Base-by-base conservation (phyloP, 768 basidiomycete genomes). In the Russula ochroleuca region DNA sequence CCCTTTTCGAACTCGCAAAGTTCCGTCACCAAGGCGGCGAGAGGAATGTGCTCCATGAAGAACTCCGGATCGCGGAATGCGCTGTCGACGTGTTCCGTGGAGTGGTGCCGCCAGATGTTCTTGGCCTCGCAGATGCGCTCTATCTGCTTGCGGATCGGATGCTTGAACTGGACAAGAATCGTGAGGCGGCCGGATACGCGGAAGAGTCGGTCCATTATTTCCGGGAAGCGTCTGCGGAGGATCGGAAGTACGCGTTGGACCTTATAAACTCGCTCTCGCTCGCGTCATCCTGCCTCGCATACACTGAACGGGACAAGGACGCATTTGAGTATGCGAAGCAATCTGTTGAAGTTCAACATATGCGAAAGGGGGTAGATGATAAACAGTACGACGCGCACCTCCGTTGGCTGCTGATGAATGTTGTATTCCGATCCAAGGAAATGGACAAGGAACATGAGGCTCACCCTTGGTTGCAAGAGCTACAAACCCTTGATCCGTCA, bases 121-220 rank as follows among this genome's bases (percentile, higher is more conserved):
- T 48, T 17, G 63, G 59, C 31, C 63, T 64, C n/a, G 59, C n/a
- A 2, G 53, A 60, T 14, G 59, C 63, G 5, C 54, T 64, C 19
- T 56, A 43, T 38, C 47, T 49, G 1, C 55, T 50, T 6, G 63
- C 59, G 14, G 47, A 56, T 48, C 63, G 63, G 8, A 60, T 64
- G 63, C 49, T 64, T 1, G 63, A 64, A 28, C 59, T 61, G 13
- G 58, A 60, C 23, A 43, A 61, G 0, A 64, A 60, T 10, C 53
- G 40, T 1, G 63, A 64, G 6, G 59, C 63, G 15, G 63, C 58
- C 23, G 51, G 41, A 28, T 64, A 50, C 5, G 63, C 59, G 2
- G 63, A 64, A 51, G 63, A 64, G 48, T 60, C 59, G 0, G 48
- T 56, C 23, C 59, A 56, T 9, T 45, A 64, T 23, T 64, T 64